Evolutionary conservation across 176 grass and related monocot species (phyloP), one percentile per base, ranked within the genome.

Genomic region (Thalia dealbata): DNA sequence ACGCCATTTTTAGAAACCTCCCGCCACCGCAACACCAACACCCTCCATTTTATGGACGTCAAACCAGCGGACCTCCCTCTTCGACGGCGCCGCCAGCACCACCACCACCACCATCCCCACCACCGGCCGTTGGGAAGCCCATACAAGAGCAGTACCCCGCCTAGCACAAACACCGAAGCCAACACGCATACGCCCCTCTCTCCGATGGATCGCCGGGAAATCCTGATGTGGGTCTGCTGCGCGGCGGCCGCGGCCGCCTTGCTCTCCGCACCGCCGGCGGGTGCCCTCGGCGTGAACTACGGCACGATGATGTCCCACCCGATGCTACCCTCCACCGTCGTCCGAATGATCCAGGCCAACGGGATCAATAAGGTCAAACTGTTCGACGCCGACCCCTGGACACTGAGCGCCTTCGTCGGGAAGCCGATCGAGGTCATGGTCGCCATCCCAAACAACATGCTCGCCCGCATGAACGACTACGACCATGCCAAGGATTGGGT

Each of bases 221-320:
- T 43, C 38, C 3, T 46, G 19, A 41, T 44, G n/a, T 69, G 38
- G 32, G 21, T 45, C 66, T 69, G 18, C 41, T 69, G 38, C 66
- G 32, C 41, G 38, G 32, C 41, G 4, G 38, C 66, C 66, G 42
- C 41, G 3, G 32, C 16, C 3, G 38, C 41, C 42, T 22, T 23
- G 3, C 6, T 45, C 66, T 69, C n/a, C 0, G 18, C 18, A 32
- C 3, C 38, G 6, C 21, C 42, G 4, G 35, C 66, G 38, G 42
- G 21, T 8, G 66, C 66, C 66, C 7, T 69, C 38, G 66, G 66
- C 66, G 66, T 69, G 38, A 69, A 69, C 66, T 69, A 28, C 9
- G 66, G 66, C 18, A 69, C 66, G 19, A 23, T 69, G 18, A 69
- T 69, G 66, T 45, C 38, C 66, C 32, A 43, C 35, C 66, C 66